Percentiles rank a stretch among this genome's conserved stretches.
Conservation (phyloP, 805 yeast genomes). For the Candida saitoana region DNA sequence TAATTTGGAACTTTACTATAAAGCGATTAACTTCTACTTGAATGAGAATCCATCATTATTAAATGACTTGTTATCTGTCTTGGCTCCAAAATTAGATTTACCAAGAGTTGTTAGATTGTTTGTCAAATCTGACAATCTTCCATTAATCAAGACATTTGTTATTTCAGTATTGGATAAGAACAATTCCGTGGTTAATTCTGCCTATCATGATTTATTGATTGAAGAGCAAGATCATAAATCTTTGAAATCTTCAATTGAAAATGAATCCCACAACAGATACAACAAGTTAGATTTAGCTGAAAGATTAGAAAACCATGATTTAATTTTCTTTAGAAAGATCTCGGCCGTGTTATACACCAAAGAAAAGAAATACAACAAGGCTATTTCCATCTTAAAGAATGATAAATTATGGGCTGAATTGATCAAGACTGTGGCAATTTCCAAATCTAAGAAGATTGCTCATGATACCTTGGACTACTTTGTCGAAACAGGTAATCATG, state of each 20-base stretch:
- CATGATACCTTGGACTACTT: conserved; percentile 86
- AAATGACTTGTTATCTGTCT: conserved; percentile 77
- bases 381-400: conserved; percentile 80
- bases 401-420: conserved; percentile 96
- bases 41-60: conserved; percentile 87
- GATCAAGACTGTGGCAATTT: conserved; percentile 83
- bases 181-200: conserved; percentile 85
- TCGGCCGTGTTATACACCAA: conserved; percentile 92
- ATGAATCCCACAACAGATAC: conserved; percentile 74
- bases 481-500: conserved; percentile 95
- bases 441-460: conserved; percentile 74
- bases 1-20: conserved; percentile 93
- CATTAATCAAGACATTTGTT: conserved; percentile 91
- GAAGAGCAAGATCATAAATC: conserved; percentile 97
- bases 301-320: conserved; percentile 85
- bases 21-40: conserved; percentile 92
- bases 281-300: conserved; percentile 90
- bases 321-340: conserved; percentile 91
- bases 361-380: conserved; percentile 89
- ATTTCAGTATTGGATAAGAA: conserved; percentile 88
- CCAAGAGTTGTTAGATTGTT: conserved; percentile 93
- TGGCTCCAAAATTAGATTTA: conserved; percentile 86
- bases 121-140: conserved; percentile 92
- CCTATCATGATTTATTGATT: conserved; percentile 90
- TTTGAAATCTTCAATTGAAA: conserved; percentile 78